Conservation (phyloP, 345 rosid species). For the Barbarea vulgaris region DNA sequence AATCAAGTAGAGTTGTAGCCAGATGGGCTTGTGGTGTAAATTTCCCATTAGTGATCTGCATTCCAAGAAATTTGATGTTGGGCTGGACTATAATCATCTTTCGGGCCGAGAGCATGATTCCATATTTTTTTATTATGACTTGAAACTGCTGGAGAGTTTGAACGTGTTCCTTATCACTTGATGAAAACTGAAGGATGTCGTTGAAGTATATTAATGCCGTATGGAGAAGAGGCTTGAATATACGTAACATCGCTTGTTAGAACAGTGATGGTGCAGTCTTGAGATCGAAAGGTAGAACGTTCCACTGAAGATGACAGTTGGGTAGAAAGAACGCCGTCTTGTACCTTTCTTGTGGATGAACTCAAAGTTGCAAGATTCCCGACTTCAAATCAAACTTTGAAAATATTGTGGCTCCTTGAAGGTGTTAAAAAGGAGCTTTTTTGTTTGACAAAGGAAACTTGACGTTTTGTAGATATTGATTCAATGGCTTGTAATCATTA, state of each 20-base stretch:
- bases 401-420: background rate
- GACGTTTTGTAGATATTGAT: background rate
- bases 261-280: background rate
- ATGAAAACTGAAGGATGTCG: background rate
- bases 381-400: background rate
- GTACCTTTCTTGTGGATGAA: background rate
- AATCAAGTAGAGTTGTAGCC: background rate
- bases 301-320: background rate
- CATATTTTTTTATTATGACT: rapidly evolving
- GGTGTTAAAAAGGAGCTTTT: background rate
- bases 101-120: background rate
- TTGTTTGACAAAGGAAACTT: background rate
- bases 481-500: background rate
- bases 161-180: rapidly evolving
- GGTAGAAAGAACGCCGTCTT: background rate
- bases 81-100: constrained; percentile 3
- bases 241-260: background rate
- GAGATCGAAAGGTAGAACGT: background rate
- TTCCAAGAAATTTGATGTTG: background rate
- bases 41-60: background rate
- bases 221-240: background rate
- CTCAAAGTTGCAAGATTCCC: background rate
- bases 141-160: background rate
- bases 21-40: background rate
- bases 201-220: background rate